Evolutionary conservation across 2,329 filamentous ascomycete species (phyloP).

Genomic region (Colletotrichum sp.): DNA sequence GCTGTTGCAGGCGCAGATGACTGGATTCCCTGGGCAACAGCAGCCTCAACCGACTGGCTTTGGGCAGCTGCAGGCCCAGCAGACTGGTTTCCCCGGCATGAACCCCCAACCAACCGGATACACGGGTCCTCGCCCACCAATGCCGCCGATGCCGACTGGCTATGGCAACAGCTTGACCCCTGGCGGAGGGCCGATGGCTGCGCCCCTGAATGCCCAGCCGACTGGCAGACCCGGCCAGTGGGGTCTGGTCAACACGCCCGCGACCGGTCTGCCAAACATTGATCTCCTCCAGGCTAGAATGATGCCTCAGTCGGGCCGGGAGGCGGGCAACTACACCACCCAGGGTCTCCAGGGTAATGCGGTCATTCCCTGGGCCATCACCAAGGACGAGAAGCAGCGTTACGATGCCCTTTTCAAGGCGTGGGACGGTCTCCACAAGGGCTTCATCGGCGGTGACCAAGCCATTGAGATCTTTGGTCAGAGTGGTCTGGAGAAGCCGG

Average conservation of each 20-base stretch:
- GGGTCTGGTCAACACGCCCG: constrained; percentile 96
- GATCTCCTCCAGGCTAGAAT: constrained; percentile 90
- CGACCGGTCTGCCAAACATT: constrained; percentile 89
- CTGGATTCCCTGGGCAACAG: constrained; percentile 66
- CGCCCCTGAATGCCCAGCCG: constrained; percentile 86
- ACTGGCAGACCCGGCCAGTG: constrained; percentile 94
- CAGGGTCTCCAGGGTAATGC: constrained; percentile 90
- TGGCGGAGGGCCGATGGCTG: constrained; percentile 65
- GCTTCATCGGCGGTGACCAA: constrained; percentile 88
- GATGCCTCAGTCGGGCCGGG: constrained; percentile 96
- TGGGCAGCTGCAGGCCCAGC: constrained; percentile 69
- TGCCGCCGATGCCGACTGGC: constrained; percentile 81
- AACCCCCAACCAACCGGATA: constrained; percentile 76
- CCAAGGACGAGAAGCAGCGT: constrained; percentile 96
- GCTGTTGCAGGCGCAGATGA: constrained; percentile 70
- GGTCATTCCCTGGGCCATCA: constrained; percentile 97
- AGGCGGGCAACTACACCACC: constrained; percentile 82
- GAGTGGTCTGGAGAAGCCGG: constrained; percentile 88
- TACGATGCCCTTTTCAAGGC: constrained; percentile 95
- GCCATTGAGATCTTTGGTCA: constrained; percentile 98
- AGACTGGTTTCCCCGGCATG: constrained; percentile 72
- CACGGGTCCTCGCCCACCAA: constrained; percentile 76
- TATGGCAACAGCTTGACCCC: constrained; percentile 62
- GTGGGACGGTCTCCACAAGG: constrained; percentile 95
- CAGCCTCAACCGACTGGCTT: constrained; percentile 50